Evolutionary conservation across 345 rosid species (phyloP).

Genomic region (Brassica nigra): DNA sequence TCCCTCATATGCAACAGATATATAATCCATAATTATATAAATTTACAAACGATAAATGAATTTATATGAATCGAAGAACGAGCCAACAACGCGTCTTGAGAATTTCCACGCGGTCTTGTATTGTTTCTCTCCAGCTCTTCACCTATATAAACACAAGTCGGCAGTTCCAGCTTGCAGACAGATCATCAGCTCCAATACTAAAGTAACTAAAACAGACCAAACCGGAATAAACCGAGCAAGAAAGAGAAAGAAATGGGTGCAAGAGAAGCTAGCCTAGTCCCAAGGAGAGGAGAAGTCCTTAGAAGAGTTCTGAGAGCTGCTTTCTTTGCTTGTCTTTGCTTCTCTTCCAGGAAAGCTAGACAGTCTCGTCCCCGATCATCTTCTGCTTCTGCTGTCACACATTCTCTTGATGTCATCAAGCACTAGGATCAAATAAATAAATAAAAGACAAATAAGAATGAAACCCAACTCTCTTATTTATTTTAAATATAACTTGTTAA

Average conservation of each 20-base stretch:
- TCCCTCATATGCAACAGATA: constrained; percentile 6
- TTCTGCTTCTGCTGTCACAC: constrained; percentile 3
- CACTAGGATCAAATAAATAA: neutral
- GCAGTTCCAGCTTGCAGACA: constrained; percentile 38
- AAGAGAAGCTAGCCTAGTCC: constrained; percentile 44
- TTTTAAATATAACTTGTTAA: neutral
- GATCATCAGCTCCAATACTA: constrained; percentile 13
- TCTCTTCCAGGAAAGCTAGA: constrained; percentile 9
- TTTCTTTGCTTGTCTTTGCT: constrained; percentile 34
- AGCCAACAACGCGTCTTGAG: constrained; percentile 38
- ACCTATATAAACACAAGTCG: constrained; percentile 39
- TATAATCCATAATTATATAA: neutral
- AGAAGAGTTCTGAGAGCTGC: constrained; percentile 35
- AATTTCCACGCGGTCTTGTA: constrained; percentile 32
- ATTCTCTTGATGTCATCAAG: constrained; percentile 32
- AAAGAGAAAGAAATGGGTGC: constrained; percentile 19
- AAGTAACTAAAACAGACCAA: constrained; percentile 12
- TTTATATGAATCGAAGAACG: neutral
- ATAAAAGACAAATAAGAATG: neutral
- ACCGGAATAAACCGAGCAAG: constrained; percentile 21
- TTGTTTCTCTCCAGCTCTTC: constrained; percentile 4
- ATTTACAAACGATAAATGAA: constrained; percentile 1
- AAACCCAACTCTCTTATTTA: neutral
- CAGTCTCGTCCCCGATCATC: constrained; percentile 19
- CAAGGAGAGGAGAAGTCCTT: constrained; percentile 53